Percentiles rank a stretch among this genome's conserved stretches.
phyloP scores from a whole-genome alignment of 2,329 filamentous ascomycete species.

The Neoarthrinium moseri region DNA sequence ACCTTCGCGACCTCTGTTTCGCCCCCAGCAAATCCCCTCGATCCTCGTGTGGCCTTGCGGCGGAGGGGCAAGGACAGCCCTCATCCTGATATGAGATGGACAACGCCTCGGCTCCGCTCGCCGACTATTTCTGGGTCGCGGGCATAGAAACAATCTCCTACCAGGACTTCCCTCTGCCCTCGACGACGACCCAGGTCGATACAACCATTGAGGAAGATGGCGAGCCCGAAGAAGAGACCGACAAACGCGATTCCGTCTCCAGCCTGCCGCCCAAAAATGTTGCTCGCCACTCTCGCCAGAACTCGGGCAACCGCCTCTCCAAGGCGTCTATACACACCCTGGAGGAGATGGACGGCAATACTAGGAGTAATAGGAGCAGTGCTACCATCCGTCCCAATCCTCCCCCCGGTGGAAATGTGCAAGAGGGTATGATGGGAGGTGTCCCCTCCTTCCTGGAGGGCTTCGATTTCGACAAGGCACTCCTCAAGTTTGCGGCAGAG shows the following conservation, averaged over 20 bases:
- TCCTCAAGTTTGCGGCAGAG: conserved; percentile 94
- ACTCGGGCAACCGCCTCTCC: conserved; percentile 55
- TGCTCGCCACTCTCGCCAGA: conserved; percentile 61
- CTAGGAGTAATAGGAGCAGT: conserved; percentile 64
- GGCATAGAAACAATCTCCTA: conserved; percentile 68
- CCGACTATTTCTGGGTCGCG: conserved; percentile 76
- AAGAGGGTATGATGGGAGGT: conserved; percentile 25
- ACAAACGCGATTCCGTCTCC: conserved; percentile 19
- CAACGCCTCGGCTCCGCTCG: conserved; percentile 61
- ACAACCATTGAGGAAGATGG: conserved; percentile 63
- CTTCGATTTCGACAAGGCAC: conserved; percentile 89
- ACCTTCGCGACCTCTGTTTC: too few relatives aligned
- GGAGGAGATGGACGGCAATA: conserved; percentile 58
- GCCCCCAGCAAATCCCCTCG: too few relatives aligned
- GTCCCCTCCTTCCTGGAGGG: conserved; percentile 51
- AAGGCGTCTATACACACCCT: conserved; percentile 50
- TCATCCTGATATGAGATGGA: conserved; percentile 48
- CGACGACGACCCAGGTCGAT: conserved; percentile 43
- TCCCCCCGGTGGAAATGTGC: conserved; percentile 17
- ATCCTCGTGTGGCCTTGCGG: conserved; percentile 11
- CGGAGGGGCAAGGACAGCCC: conserved; percentile 13
- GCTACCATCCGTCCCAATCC: conserved; percentile 56
- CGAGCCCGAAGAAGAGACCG: conserved; percentile 41
- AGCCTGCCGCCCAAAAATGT: conserved; percentile 30
- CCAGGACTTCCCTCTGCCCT: conserved; percentile 48